Evolutionary conservation across 352 stramenopile species (phyloP), one percentile per base, ranked within the genome.

Genomic region (Hyaloperonospora brassicae): DNA sequence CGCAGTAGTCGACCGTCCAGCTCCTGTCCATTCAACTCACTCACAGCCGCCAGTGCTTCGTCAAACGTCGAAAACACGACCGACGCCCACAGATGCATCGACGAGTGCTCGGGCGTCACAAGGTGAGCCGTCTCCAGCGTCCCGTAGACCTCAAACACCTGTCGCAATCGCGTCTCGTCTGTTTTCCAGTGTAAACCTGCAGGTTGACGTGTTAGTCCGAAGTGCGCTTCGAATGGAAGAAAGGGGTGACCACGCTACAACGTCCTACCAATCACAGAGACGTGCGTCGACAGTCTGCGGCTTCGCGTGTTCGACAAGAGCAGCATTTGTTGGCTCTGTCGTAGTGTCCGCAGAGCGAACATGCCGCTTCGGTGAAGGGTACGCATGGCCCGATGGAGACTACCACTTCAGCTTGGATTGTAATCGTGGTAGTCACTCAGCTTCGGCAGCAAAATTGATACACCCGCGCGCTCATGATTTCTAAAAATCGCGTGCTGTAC

Each of bases 111-210:
- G 0, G 79, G 77, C 13, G 62, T 72, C 51, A 87, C 52, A 27
- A 89, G 34, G 44, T 73, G 35, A 13, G 79, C 79, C 66, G 79
- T 57, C 44, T 90, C 67, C 7, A 90, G 62, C 23, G 59, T 76
- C 24, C 80, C 80, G 42, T 72, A 88, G 5, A 17, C 40, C 1
- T 52, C 48, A 55, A 90, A 90, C 22, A 72, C 72, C 49, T 86
- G 42, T 5, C 68, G 76, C 51, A 91, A 55, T 24, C 74, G 75
- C 52, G 68, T 79, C 59, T 89, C 73, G 51, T 91, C 80, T 43
- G 80, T 91, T 72, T 87, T 90, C 79, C 73, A 87, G 65, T 90
- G 79, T 50, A 90, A 62, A 53, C 79, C 79, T 90, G 48, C 21
- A 36, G 22, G 31, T 21, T 31, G 12, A 11, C 47, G 47, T 35